Percentiles rank a stretch among this genome's conserved stretches.
phyloP scores from a whole-genome alignment of 1,284 basidiomycete genomes.

The Ceratorhiza oryzae-sativae region DNA sequence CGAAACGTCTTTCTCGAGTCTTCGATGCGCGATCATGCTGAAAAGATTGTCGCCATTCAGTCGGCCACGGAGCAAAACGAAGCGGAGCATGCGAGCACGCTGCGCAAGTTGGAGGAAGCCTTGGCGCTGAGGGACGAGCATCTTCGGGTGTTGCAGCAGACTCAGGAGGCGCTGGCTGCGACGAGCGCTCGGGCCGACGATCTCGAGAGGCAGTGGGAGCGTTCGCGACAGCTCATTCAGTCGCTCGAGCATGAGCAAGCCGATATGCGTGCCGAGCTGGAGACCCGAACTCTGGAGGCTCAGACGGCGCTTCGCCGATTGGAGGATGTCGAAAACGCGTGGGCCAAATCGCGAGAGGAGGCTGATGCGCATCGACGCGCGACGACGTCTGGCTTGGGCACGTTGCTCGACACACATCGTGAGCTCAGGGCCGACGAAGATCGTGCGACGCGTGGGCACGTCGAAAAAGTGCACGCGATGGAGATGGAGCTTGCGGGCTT shows the following conservation, averaged over 20 bases:
- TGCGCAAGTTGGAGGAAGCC: slow-evolving; percentile 73
- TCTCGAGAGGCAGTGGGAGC: slow-evolving; percentile 77
- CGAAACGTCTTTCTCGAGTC: slow-evolving; percentile 69
- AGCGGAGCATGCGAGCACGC: slow-evolving; percentile 72
- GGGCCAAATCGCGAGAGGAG: slow-evolving; percentile 89
- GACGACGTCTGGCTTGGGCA: slow-evolving; percentile 83
- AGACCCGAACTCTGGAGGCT: slow-evolving; percentile 72
- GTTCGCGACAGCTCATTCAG: slow-evolving; percentile 69
- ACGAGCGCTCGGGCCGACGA: slow-evolving; percentile 82
- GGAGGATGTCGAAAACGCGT: slow-evolving; percentile 81
- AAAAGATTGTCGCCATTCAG: slow-evolving; percentile 76
- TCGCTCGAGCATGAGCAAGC: slow-evolving; percentile 76
- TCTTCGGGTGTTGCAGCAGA: slow-evolving; percentile 84
- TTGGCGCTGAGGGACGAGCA: slow-evolving; percentile 79
- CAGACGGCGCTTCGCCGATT: slow-evolving; percentile 71
- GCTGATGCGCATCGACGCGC: slow-evolving; percentile 83
- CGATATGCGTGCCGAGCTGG: slow-evolving; percentile 80
- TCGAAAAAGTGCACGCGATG: slow-evolving; percentile 80
- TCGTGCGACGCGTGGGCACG: slow-evolving; percentile 71
- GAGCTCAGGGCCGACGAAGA: slow-evolving; percentile 82
- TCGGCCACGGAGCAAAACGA: slow-evolving; percentile 81
- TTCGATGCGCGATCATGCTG: slow-evolving; percentile 78
- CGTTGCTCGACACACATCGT: slow-evolving; percentile 83
- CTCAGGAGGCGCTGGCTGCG: slow-evolving; percentile 77
- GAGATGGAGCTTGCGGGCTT: slow-evolving; percentile 78